Evolutionary conservation across 106 monocot genomes (phyloP), one percentile per base, ranked within the genome.

Genomic region (Narthecium ossifragum): DNA sequence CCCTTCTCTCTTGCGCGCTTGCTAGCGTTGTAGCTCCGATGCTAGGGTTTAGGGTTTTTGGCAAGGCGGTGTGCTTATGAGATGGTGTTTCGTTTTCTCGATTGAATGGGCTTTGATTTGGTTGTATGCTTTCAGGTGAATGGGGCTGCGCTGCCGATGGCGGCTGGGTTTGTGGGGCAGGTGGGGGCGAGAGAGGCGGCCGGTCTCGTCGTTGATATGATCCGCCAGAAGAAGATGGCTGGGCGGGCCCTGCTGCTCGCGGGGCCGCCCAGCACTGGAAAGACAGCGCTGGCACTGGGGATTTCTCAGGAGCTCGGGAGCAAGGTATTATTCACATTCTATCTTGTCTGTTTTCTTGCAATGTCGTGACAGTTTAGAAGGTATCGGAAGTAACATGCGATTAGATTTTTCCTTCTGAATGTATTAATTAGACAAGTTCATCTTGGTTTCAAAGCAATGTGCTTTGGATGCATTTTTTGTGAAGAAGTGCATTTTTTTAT

Each of bases 171-270:
- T 62, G 96, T 90, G n/a, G 96, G 96, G 24, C 90, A 98, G 75
- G 76, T 60, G 64, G 56, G 53, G 31, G 96, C 96, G 31, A 61
- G 96, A 59, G 90, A 98, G 69, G 90, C 90, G 17, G 72, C 84
- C 34, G 96, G 96, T 7, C 69, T 98, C 31, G 96, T 98, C 15
- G 96, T 90, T 51, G 96, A 96, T 46, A 96, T 96, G 86, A 96
- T 96, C 26, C 83, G 96, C 32, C 86, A 84, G 72, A 96, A 98
- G 77, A 98, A 98, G 74, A 98, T 98, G 96, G 96, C 96, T 8
- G 96, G 96, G 1, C 46, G 84, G 37, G 96, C 96, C 6, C 78
- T 96, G 20, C 75, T 96, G 17, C 70, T 96, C 10, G 90, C 90
- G 2, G 96, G 90, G 2, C 90, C 96, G 15, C 96, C 96, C 31